Conservation (phyloP, 2,329 filamentous ascomycete genomes). For the Colletotrichum tabaci region DNA sequence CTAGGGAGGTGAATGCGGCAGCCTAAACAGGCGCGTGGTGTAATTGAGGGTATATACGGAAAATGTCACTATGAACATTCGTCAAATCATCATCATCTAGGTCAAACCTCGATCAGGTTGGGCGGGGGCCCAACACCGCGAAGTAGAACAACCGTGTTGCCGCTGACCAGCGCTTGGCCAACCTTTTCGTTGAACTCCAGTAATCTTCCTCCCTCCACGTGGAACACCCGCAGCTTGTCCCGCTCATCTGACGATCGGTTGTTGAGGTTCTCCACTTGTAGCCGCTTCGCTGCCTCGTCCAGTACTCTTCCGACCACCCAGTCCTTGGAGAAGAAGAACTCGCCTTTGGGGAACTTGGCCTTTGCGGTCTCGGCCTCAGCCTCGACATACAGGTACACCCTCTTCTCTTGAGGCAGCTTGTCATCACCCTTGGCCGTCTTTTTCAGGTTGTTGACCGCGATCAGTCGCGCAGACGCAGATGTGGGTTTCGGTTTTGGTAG, state of each 20-base stretch:
- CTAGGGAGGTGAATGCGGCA: not conserved
- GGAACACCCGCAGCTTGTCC: constrained; percentile 88
- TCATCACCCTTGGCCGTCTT: constrained; percentile 91
- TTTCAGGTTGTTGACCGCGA: constrained; percentile 85
- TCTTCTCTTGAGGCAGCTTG: constrained; percentile 83
- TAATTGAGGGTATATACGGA: constrained; percentile 39
- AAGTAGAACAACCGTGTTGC: constrained; percentile 91
- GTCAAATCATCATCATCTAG: constrained; percentile 31
- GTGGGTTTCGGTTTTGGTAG: constrained; percentile 76
- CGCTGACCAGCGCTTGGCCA: constrained; percentile 79
- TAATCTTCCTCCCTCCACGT: constrained; percentile 90
- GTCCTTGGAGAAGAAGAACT: constrained; percentile 85
- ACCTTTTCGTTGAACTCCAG: constrained; percentile 92
- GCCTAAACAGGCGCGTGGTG: constrained; percentile 18
- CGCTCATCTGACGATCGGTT: constrained; percentile 83
- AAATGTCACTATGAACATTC: constrained; percentile 34
- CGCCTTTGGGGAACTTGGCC: constrained; percentile 84
- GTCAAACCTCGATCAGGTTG: constrained; percentile 73
- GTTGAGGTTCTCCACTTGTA: constrained; percentile 89
- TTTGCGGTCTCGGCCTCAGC: constrained; percentile 89
- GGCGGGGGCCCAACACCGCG: constrained; percentile 87
- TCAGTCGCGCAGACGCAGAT: constrained; percentile 74
- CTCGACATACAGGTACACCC: constrained; percentile 93
- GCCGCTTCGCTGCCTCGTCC: constrained; percentile 81
- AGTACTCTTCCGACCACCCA: constrained; percentile 92